Conservation (phyloP, 495 filamentous ascomycete species). For the Penicillium cataractarum region DNA sequence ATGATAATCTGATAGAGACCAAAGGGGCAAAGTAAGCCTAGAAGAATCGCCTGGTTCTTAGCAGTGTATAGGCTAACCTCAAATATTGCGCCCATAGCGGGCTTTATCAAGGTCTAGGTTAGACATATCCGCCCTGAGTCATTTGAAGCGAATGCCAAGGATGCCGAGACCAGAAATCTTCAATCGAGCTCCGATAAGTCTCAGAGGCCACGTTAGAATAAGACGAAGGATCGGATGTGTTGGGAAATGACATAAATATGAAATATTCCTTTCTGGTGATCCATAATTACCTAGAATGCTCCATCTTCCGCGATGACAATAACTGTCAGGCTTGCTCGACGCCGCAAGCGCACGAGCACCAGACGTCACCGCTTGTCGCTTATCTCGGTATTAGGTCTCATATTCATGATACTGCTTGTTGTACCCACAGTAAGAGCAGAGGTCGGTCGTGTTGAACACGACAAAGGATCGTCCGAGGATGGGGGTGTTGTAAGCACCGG, state of each 20-base stretch:
- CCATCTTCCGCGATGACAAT: not conserved
- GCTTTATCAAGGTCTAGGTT: not conserved
- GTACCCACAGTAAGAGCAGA: not conserved
- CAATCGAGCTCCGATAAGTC: not conserved
- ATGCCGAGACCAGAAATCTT: not conserved
- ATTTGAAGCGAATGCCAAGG: not conserved
- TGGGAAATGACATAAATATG: not conserved
- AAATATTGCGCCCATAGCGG: not conserved
- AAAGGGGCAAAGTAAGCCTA: no score
- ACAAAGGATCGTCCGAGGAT: not conserved
- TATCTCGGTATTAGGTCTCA: not conserved
- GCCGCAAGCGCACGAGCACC: not conserved
- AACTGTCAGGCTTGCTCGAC: not conserved
- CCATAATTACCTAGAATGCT: not conserved
- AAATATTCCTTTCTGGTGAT: not conserved
- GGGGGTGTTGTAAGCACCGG: not conserved
- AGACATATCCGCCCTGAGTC: no score
- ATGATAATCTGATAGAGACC: no score
- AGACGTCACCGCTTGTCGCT: not conserved
- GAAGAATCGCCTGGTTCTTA: no score
- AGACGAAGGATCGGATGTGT: not conserved
- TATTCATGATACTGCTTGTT: not conserved
- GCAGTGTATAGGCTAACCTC: not conserved
- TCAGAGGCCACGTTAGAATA: not conserved
- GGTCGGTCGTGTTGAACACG: not conserved